Conservation (phyloP, 1,139 yeast genomes). For the Martiniozyma asiatica region DNA sequence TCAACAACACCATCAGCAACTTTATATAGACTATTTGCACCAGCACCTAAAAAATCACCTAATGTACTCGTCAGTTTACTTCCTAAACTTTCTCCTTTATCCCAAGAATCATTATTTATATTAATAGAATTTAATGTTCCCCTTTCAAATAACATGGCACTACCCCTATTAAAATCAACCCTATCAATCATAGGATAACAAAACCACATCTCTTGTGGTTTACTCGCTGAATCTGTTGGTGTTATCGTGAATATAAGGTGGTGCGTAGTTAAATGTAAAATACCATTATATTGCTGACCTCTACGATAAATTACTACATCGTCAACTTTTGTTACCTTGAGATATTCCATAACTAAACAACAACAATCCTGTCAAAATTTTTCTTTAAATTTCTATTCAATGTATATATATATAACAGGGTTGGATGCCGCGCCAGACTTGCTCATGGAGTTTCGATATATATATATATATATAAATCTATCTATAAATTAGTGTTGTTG, state of each 20-base stretch:
- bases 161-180: conserved; percentile 48
- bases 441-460: too few relatives aligned
- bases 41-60: not conserved
- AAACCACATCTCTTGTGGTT: conserved; percentile 70
- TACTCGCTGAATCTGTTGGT: conserved; percentile 14
- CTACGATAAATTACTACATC: conserved; percentile 59
- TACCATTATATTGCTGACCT: conserved; percentile 57
- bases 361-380: too few relatives aligned
- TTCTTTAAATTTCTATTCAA: too few relatives aligned
- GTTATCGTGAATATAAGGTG: conserved; percentile 65
- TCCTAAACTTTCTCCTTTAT: conserved; percentile 2
- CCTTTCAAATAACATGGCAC: conserved; percentile 23
- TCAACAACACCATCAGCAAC: conserved; percentile 3
- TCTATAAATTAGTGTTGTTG: not conserved
- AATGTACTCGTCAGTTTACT: conserved; percentile 3
- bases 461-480: not conserved
- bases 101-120: not conserved
- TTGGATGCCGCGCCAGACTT: too few relatives aligned
- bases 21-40: not conserved
- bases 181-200: conserved; percentile 79
- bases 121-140: not conserved
- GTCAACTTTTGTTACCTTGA: conserved; percentile 49
- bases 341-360: conserved; percentile 41
- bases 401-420: too few relatives aligned
- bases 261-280: conserved; percentile 68